Evolutionary conservation across 257 asterid species (phyloP).

Genomic region (Salvia hispanica): DNA sequence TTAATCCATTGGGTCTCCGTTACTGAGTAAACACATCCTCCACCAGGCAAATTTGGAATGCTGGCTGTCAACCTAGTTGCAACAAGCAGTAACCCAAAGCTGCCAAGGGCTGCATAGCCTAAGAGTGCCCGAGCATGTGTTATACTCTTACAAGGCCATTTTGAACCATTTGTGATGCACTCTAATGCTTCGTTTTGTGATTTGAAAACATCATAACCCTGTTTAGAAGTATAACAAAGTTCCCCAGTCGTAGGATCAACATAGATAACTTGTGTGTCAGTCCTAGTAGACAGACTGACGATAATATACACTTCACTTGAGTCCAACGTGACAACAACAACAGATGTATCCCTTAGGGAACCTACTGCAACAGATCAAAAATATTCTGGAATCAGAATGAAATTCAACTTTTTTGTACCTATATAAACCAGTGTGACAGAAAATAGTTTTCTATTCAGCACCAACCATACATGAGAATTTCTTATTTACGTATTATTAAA

Average conservation of each 20-base stretch:
- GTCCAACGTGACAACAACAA: slow-evolving; percentile 76
- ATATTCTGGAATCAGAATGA: slow-evolving; percentile 20
- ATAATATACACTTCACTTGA: slow-evolving; percentile 87
- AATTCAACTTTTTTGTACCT: slow-evolving; percentile 17
- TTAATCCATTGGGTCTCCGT: slow-evolving; percentile 95
- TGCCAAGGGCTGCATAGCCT: slow-evolving; percentile 92
- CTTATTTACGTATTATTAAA: background rate
- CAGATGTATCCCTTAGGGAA: slow-evolving; percentile 70
- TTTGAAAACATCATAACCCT: slow-evolving; percentile 75
- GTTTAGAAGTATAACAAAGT: slow-evolving; percentile 62
- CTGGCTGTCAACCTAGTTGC: slow-evolving; percentile 78
- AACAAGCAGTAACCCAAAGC: slow-evolving; percentile 72
- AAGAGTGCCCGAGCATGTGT: slow-evolving; percentile 77
- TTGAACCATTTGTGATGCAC: slow-evolving; percentile 73
- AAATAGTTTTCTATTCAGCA: slow-evolving; percentile 2
- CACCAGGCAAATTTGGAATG: slow-evolving; percentile 91
- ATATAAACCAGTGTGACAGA: background rate
- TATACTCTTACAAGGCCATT: slow-evolving; percentile 67
- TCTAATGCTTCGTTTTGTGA: slow-evolving; percentile 86
- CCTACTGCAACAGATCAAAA: slow-evolving; percentile 47
- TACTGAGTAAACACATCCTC: slow-evolving; percentile 83
- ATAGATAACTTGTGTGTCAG: slow-evolving; percentile 91
- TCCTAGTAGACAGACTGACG: slow-evolving; percentile 73
- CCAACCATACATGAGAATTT: slow-evolving; percentile 6
- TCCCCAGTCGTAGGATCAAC: slow-evolving; percentile 96